phyloP scores from a whole-genome alignment of 2,329 filamentous ascomycete species.

The Chrysoporthe puriensis region DNA sequence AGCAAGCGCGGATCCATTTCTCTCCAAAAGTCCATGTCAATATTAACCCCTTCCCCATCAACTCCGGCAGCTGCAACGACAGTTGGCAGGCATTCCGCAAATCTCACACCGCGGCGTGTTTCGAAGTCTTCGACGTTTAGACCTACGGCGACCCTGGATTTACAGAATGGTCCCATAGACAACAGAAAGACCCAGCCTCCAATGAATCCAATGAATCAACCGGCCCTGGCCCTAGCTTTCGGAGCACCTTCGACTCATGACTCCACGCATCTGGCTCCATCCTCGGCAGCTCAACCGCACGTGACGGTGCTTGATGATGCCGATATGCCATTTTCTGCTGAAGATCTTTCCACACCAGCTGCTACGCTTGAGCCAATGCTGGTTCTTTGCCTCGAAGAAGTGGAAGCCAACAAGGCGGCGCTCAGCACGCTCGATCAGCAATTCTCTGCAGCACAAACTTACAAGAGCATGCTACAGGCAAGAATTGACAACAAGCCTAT shows the following conservation, averaged over 20 bases:
- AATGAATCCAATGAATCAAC: not conserved
- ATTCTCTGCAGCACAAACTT: constrained; percentile 16
- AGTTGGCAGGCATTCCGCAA: too few relatives aligned
- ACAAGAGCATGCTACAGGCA: constrained; percentile 22
- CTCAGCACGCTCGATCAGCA: constrained; percentile 21
- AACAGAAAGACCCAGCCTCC: not conserved
- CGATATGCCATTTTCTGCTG: not conserved
- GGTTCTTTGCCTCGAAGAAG: constrained; percentile 19
- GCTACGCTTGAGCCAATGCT: not conserved
- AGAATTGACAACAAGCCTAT: constrained; percentile 21
- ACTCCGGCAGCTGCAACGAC: too few relatives aligned
- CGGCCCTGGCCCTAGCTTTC: not conserved
- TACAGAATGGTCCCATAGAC: not conserved
- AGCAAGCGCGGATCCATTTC: too few relatives aligned
- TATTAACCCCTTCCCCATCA: too few relatives aligned
- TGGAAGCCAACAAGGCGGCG: constrained; percentile 22
- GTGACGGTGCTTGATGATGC: not conserved
- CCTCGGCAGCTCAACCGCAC: not conserved
- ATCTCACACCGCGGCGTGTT: too few relatives aligned
- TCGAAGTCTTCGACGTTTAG: too few relatives aligned
- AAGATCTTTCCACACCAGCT: not conserved
- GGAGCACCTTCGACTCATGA: not conserved
- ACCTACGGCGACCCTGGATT: too few relatives aligned
- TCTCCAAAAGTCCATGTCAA: too few relatives aligned
- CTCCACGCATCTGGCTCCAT: not conserved